phyloP scores from a whole-genome alignment of 2,329 filamentous ascomycete genomes.

The Akanthomyces uredinophilus region DNA sequence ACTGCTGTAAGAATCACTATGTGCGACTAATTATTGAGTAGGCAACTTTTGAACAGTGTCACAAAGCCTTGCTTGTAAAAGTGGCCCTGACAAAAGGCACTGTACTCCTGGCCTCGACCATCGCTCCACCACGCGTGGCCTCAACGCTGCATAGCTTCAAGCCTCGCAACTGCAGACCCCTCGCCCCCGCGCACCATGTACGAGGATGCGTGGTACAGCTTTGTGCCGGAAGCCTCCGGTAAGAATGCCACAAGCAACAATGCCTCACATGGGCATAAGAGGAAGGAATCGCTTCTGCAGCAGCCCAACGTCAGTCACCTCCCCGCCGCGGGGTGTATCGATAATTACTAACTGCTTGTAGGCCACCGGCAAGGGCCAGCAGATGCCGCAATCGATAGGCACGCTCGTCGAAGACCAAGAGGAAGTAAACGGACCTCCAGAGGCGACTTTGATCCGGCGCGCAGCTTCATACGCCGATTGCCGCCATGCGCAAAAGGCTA shows the following conservation, averaged over 20 bases:
- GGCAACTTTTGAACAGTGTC: too few relatives aligned
- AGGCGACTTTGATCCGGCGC: constrained; percentile 59
- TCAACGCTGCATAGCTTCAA: constrained; percentile 15
- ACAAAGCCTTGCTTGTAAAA: too few relatives aligned
- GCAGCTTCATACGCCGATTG: constrained; percentile 75
- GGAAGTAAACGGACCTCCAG: constrained; percentile 55
- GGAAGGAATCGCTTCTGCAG: constrained; percentile 65
- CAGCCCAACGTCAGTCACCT: constrained; percentile 52
- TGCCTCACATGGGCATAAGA: constrained; percentile 51
- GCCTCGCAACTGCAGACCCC: constrained; percentile 9
- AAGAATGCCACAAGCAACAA: constrained; percentile 42
- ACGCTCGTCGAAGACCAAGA: constrained; percentile 55
- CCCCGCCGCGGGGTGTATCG: constrained; percentile 20
- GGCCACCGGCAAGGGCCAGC: constrained; percentile 48
- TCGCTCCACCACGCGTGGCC: constrained; percentile 9
- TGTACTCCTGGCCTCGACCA: neutral
- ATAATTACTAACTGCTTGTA: constrained; percentile 26
- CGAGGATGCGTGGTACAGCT: constrained; percentile 80
- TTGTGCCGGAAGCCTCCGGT: constrained; percentile 58
- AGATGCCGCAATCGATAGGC: constrained; percentile 50
- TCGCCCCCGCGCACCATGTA: constrained; percentile 51
- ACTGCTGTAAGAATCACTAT: too few relatives aligned
- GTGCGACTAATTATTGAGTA: too few relatives aligned
- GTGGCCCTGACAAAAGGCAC: too few relatives aligned
- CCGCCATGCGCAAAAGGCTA: constrained; percentile 53